Base-by-base conservation (phyloP, 345 rosid species). In the Theobroma cacao region DNA sequence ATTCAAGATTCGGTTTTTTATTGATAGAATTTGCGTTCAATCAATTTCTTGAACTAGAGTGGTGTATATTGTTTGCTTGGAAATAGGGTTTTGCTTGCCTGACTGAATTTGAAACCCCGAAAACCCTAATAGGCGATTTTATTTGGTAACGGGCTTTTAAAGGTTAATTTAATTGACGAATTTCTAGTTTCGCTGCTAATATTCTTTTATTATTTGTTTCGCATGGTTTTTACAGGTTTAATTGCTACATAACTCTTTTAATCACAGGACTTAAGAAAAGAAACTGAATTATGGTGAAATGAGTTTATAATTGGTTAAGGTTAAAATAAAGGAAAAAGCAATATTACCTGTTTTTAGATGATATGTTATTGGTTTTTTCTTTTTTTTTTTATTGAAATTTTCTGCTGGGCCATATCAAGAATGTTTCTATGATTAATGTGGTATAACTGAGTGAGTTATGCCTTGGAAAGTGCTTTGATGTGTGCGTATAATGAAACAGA, bases 1-100 rank as follows among this genome's bases (percentile, higher is more conserved):
- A 13, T 66, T 68, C 59, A 14, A 73, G 77, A 78, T 81, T 74
- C 7, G 60, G 33, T n/a, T 68, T 45, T 22, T 68, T 26, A 55
- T 68, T 43, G 34, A 26, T 68, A 41, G 62, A 60, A 68, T 70
- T 72, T 70, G 58, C 59, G 56, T 75, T 43, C 0, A 3, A 58
- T 74, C 59, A 20, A 61, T 31, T 47, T 70, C 74, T 79, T 74
- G 74, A 70, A 79, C 28, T 66, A 20, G 20, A 4, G 31, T 52
- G 24, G 24, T 30, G 31, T 67, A 9, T 60, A 9, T n/a, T 67
- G 48, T 43, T 79, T 34, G 12, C 4, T 48, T 59, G 26, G 33
- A 43, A 30, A 2, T 72, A 78, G 38, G 41, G 41, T 68, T 53
- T 18, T 15, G 36, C 7, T 48, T 10, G 43, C 20, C 34, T 48